Evolutionary conservation across 2,329 filamentous ascomycete genomes (phyloP).

Genomic region (Alternaria ventricosa): DNA sequence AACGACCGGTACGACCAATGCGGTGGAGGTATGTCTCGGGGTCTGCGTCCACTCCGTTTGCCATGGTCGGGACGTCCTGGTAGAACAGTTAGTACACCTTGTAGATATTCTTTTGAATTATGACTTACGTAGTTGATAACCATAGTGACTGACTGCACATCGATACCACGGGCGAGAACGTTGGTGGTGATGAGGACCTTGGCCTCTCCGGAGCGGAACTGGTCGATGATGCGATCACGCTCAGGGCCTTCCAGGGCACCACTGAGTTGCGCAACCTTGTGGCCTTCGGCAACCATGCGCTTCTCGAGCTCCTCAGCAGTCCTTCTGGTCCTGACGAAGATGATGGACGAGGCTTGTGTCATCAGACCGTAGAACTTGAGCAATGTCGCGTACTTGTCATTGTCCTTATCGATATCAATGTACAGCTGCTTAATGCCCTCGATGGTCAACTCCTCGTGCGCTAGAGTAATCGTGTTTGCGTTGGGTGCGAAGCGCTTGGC

Average conservation of each 20-base stretch:
- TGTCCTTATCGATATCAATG: conserved; percentile 84
- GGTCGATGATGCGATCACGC: conserved; percentile 82
- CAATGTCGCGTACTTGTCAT: conserved; percentile 85
- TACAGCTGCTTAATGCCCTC: conserved; percentile 98
- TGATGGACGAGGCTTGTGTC: conserved; percentile 96
- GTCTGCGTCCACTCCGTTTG: conserved; percentile 73
- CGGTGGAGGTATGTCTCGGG: conserved; percentile 96
- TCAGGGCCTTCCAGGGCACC: conserved; percentile 84
- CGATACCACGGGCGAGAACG: conserved; percentile 93
- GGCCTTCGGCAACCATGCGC: conserved; percentile 86
- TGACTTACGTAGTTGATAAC: conserved; percentile 86
- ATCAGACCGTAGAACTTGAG: conserved; percentile 95
- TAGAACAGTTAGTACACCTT: conserved; percentile 10
- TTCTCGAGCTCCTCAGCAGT: conserved; percentile 85
- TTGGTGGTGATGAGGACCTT: conserved; percentile 99
- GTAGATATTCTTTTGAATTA: background rate
- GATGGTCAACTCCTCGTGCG: conserved; percentile 90
- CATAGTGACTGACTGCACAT: conserved; percentile 90
- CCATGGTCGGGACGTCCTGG: conserved; percentile 58
- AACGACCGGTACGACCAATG: conserved; percentile 95
- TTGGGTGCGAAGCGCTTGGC: conserved; percentile 83
- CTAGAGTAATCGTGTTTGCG: conserved; percentile 84
- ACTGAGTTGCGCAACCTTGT: conserved; percentile 89
- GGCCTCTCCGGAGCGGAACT: conserved; percentile 83
- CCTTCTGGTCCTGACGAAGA: conserved; percentile 92